A percentile compares a stretch with the other conserved stretches of the same genome.
Conservation (phyloP, 352 stramenopile genomes). For the Phytophthora macrochlamydospora region DNA sequence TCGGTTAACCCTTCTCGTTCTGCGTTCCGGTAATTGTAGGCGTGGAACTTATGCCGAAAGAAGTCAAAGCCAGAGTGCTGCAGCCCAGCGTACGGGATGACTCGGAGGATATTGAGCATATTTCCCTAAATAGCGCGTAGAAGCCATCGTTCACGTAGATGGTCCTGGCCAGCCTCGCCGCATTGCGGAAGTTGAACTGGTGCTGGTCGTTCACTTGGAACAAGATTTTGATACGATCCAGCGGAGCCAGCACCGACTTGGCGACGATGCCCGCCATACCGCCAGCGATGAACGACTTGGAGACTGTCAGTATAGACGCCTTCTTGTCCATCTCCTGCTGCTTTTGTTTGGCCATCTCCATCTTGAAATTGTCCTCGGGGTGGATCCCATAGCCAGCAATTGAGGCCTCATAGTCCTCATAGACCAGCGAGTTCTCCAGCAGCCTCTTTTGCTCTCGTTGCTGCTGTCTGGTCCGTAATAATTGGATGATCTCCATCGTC, state of each 20-base stretch:
- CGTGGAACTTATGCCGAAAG: slow-evolving; percentile 81
- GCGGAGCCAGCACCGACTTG: slow-evolving; percentile 73
- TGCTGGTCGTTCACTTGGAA: slow-evolving; percentile 84
- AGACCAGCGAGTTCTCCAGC: slow-evolving; percentile 4
- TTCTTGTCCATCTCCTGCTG: slow-evolving; percentile 25
- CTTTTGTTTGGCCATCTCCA: slow-evolving; percentile 6
- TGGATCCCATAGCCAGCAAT: slow-evolving; percentile 23
- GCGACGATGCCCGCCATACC: slow-evolving; percentile 74
- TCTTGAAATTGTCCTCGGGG: slow-evolving; percentile 23
- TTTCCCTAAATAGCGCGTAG: slow-evolving; percentile 75
- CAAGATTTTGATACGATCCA: slow-evolving; percentile 87
- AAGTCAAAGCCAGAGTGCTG: slow-evolving; percentile 89
- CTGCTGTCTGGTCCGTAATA: slow-evolving; percentile 33
- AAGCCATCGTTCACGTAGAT: slow-evolving; percentile 82
- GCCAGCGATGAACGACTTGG: slow-evolving; percentile 85
- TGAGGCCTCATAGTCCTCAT: slow-evolving; percentile 32
- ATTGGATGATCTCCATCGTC: slow-evolving; percentile 34
- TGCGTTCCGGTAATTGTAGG: slow-evolving; percentile 69
- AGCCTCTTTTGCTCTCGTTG: not conserved
- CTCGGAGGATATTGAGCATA: slow-evolving; percentile 78
- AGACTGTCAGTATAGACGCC: slow-evolving; percentile 65
- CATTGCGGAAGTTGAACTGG: slow-evolving; percentile 79
- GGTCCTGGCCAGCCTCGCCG: slow-evolving; percentile 51
- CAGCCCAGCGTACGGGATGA: slow-evolving; percentile 79
- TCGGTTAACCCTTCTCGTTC: slow-evolving; percentile 36